Conservation (phyloP, 495 filamentous ascomycete species). For the Lasiosphaeriaceae sp. region DNA sequence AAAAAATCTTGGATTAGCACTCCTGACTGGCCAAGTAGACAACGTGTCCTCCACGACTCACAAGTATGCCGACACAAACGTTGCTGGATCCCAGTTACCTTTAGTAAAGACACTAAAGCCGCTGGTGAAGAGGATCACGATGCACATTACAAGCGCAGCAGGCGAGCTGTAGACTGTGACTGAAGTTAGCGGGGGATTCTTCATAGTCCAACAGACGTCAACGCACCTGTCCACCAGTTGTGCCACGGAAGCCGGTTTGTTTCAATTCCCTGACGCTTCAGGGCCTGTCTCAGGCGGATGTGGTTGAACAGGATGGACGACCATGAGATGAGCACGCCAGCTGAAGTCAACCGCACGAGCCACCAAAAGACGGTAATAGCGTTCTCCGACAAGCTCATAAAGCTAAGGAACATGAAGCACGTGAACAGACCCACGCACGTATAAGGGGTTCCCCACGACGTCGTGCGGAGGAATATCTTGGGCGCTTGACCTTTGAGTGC, state of each 20-base stretch:
- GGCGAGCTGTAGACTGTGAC: conserved; percentile 30
- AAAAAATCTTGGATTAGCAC: neutral
- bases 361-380: conserved; percentile 59
- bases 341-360: conserved; percentile 54
- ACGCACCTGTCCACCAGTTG: conserved; percentile 39
- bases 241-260: conserved; percentile 38
- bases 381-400: conserved; percentile 53
- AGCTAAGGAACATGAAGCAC: conserved; percentile 54
- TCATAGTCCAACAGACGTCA: neutral
- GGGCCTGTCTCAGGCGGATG: conserved; percentile 40
- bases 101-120: conserved; percentile 45
- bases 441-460: conserved; percentile 58
- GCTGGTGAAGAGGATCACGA: conserved; percentile 44
- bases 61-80: conserved; percentile 49
- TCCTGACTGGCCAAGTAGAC: no score
- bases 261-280: conserved; percentile 40
- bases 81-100: conserved; percentile 45
- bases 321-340: conserved; percentile 55
- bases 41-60: conserved; percentile 19
- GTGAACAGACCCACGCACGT: conserved; percentile 51
- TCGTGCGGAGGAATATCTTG: conserved; percentile 53
- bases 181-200: neutral
- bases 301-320: conserved; percentile 43
- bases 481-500: conserved; percentile 58
- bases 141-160: conserved; percentile 39